A percentile compares a stretch with the other conserved stretches of the same genome.
Conservation (phyloP, 192 early-diverging fungal genomes). For the Kappamyces sp. region DNA sequence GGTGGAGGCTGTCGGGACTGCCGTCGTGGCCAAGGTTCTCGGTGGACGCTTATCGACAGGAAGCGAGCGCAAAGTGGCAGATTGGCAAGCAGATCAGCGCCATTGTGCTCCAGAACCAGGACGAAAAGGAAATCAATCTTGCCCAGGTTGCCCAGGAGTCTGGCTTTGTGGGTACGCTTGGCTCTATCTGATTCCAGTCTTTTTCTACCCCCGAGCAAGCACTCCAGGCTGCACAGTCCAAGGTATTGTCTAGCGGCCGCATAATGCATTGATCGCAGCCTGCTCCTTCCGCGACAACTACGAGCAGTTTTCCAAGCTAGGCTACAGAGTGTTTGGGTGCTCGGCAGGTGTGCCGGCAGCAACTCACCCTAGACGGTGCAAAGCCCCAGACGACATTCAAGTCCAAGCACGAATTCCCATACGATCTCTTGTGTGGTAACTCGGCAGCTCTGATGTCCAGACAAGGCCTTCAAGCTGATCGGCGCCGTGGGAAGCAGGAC, state of each 20-base stretch:
- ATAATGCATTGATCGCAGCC: not conserved
- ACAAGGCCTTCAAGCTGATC: constrained; percentile 21
- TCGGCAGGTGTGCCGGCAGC: constrained; percentile 1
- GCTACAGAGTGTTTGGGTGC: constrained; percentile 32
- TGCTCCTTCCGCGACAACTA: constrained; percentile 27
- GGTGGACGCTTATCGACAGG: too few species aligned
- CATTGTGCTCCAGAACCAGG: not conserved
- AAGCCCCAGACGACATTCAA: constrained; percentile 20
- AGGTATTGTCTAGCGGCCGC: not conserved
- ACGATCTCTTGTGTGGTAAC: constrained; percentile 16
- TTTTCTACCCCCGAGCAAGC: constrained; percentile 23
- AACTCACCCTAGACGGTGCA: constrained; percentile 9
- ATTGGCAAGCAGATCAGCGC: too few species aligned
- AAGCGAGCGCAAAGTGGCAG: too few species aligned
- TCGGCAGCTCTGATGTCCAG: not conserved
- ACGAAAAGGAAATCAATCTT: not conserved
- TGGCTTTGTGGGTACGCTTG: constrained; percentile 10
- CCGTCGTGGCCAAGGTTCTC: too few species aligned
- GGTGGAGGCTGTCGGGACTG: too few species aligned
- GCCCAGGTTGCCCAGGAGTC: constrained; percentile 18
- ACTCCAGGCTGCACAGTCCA: constrained; percentile 29
- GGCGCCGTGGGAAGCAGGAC: constrained; percentile 18
- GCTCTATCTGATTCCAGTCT: not conserved
- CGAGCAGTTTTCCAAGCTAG: constrained; percentile 16
- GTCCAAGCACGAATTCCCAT: constrained; percentile 27